These are phyloP conservation scores for Apiotrichum akiyoshidainum DNA, from an alignment of 1,284 basidiomycete genomes.

Conservation along the genomic window DNA sequence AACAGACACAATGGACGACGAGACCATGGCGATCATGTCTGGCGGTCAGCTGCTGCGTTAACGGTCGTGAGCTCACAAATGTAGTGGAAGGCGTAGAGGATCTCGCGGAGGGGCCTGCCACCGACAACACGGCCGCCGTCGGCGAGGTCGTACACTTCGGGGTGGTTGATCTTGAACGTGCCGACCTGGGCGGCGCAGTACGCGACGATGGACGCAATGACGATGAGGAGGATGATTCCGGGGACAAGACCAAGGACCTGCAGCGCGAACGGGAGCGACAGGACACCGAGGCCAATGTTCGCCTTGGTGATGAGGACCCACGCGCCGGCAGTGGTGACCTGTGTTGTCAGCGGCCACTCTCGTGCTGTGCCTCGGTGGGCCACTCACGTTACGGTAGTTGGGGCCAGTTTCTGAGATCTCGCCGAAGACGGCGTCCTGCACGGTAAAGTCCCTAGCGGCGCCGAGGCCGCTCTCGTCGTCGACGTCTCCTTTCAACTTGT, in stretches of 20 bases:
- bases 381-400: conserved; percentile 30
- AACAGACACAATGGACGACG: conserved; percentile 28
- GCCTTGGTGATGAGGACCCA: conserved; percentile 22
- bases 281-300: conserved; percentile 36
- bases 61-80: neutral
- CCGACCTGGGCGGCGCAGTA: conserved; percentile 21
- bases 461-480: too few species aligned
- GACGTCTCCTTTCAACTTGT: too few species aligned
- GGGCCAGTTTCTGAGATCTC: conserved; percentile 29
- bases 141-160: conserved; percentile 25
- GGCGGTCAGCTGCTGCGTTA: neutral
- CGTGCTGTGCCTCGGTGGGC: neutral
- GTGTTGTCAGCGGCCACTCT: neutral
- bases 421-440: conserved; percentile 33
- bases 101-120: conserved; percentile 26
- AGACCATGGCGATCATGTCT: conserved; percentile 28
- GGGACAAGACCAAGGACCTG: conserved; percentile 31
- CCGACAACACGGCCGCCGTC: conserved; percentile 30
- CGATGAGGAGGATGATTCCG: conserved; percentile 30
- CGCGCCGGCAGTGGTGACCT: neutral
- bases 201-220: conserved; percentile 27
- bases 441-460: too few species aligned
- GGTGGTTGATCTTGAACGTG: conserved; percentile 27
- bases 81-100: conserved; percentile 23
- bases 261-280: conserved; percentile 32